phyloP scores from a whole-genome alignment of 1,139 yeast genomes.

The Diutina siamensis region DNA sequence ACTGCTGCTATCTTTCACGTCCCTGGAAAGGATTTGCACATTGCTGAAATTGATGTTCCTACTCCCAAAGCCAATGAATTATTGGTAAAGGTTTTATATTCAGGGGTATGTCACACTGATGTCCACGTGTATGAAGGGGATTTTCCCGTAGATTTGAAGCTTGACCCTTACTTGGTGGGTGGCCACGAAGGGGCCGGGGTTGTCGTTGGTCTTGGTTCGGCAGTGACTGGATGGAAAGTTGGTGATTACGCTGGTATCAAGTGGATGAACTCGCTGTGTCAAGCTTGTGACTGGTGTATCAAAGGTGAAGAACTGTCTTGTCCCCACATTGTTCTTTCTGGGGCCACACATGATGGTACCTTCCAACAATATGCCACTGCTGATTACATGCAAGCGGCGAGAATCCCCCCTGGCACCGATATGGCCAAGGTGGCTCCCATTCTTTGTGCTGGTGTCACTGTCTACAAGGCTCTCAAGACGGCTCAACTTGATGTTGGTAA shows the following conservation, averaged over 20 bases:
- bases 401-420: slow-evolving; percentile 58
- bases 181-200: slow-evolving; percentile 88
- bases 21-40: slow-evolving; percentile 51
- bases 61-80: slow-evolving; percentile 48
- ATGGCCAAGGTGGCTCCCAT: slow-evolving; percentile 70
- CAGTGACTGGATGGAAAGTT: slow-evolving; percentile 57
- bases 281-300: slow-evolving; percentile 64
- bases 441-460: slow-evolving; percentile 78
- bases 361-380: slow-evolving; percentile 82
- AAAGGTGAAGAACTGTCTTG: slow-evolving; percentile 62
- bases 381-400: slow-evolving; percentile 78
- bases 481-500: slow-evolving; percentile 58
- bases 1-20: slow-evolving; percentile 64
- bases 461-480: slow-evolving; percentile 70
- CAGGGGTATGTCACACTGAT: slow-evolving; percentile 62
- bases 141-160: slow-evolving; percentile 55
- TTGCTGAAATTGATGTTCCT: slow-evolving; percentile 57
- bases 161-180: slow-evolving; percentile 50
- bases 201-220: slow-evolving; percentile 62
- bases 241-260: slow-evolving; percentile 76
- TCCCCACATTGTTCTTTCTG: slow-evolving; percentile 55
- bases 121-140: slow-evolving; percentile 68
- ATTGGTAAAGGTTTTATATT: slow-evolving; percentile 49
- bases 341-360: slow-evolving; percentile 74
- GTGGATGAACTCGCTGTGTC: slow-evolving; percentile 70